These are phyloP conservation scores for Blakeslea trispora DNA, from an alignment of 371 early-diverging fungal species.

Conservation along the genomic window DNA sequence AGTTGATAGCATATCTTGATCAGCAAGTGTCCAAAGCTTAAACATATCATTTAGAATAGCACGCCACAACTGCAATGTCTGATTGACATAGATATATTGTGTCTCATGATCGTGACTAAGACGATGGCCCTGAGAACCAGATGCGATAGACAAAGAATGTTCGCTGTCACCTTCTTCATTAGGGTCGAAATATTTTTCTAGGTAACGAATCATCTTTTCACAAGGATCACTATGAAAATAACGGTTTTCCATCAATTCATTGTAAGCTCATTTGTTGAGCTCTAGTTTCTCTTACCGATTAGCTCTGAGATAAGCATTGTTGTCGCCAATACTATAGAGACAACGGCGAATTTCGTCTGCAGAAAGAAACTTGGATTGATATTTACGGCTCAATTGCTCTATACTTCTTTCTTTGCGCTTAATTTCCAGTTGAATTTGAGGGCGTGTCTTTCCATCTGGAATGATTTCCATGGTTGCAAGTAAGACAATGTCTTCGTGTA, in stretches of 20 bases:
- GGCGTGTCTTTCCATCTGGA: slow-evolving; percentile 75
- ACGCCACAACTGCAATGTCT: slow-evolving; percentile 92
- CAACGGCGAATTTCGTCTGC: slow-evolving; percentile 84
- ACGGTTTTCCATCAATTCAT: background rate
- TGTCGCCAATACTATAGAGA: slow-evolving; percentile 94
- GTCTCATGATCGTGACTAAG: slow-evolving; percentile 89
- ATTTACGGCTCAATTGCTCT: slow-evolving; percentile 79
- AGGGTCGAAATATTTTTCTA: slow-evolving; percentile 69
- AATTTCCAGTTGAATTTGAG: slow-evolving; percentile 83
- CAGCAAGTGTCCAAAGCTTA: slow-evolving; percentile 91
- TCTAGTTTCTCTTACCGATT: slow-evolving; percentile 57
- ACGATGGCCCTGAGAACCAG: slow-evolving; percentile 86
- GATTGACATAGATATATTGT: slow-evolving; percentile 93
- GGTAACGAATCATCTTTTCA: slow-evolving; percentile 85
- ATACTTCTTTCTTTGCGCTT: slow-evolving; percentile 90
- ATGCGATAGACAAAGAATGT: slow-evolving; percentile 81
- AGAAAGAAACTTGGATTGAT: slow-evolving; percentile 56
- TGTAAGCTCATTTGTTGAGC: background rate
- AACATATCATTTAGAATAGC: slow-evolving; percentile 97
- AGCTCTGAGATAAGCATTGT: slow-evolving; percentile 88
- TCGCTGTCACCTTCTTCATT: slow-evolving; percentile 49
- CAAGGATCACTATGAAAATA: slow-evolving; percentile 80
- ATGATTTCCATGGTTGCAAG: slow-evolving; percentile 91
- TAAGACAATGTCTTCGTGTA: slow-evolving; percentile 79
- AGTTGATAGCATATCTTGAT: slow-evolving; percentile 78